A percentile compares a stretch with the other conserved stretches of the same genome.
phyloP scores from a whole-genome alignment of 306 rosid species.

The Acacia acuminata region DNA sequence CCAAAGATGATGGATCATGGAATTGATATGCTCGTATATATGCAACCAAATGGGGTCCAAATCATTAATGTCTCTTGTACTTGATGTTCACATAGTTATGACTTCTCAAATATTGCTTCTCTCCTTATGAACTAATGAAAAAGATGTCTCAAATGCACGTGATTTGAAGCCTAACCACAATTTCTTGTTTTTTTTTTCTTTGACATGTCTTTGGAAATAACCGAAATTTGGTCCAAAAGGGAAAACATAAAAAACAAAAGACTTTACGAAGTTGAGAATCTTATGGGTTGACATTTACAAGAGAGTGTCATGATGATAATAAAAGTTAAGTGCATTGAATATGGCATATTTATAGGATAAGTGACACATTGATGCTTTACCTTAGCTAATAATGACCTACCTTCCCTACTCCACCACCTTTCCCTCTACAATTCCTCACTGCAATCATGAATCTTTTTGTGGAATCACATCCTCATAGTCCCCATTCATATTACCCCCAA shows the following conservation, averaged over 20 bases:
- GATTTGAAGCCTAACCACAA: no score
- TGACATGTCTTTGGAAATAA: not conserved
- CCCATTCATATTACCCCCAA: not conserved
- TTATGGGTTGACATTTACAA: not conserved
- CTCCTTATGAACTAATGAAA: no score
- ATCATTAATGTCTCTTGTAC: no score
- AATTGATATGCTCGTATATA: no score
- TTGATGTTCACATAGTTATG: no score
- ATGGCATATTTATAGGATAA: constrained; percentile 1
- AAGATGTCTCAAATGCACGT: no score
- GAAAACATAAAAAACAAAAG: not conserved
- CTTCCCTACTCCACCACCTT: not conserved
- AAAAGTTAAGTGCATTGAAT: not conserved
- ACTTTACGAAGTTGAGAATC: not conserved
- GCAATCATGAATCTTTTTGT: not conserved
- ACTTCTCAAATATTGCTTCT: no score
- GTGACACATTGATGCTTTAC: constrained; percentile 28
- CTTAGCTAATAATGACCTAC: constrained; percentile 24
- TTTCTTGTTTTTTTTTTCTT: no score
- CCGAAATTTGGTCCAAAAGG: not conserved
- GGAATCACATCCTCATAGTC: not conserved
- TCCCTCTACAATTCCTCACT: not conserved
- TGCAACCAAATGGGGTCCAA: no score
- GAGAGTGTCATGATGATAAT: not conserved
- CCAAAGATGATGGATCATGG: no score